A percentile compares a stretch with the other conserved stretches of the same genome.
phyloP scores from a whole-genome alignment of 306 rosid species.

The Castanospermum australe region DNA sequence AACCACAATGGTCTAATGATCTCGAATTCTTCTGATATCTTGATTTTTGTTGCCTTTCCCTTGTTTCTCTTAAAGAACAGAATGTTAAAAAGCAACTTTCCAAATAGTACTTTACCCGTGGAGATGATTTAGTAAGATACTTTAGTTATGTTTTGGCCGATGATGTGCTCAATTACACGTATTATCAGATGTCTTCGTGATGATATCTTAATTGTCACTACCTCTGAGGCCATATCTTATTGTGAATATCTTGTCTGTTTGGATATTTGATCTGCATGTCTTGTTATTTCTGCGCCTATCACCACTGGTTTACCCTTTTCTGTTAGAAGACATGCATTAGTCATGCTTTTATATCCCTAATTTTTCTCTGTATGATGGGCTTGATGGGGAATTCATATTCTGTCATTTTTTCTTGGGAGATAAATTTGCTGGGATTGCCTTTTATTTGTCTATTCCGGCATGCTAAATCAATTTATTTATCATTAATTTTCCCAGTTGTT shows the following conservation, averaged over 20 bases:
- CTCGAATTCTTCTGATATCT: not conserved
- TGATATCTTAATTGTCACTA: constrained; percentile 77
- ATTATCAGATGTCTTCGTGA: constrained; percentile 56
- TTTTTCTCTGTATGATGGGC: no score
- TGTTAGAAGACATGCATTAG: not conserved
- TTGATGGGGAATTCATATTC: no score
- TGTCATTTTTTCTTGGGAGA: no score
- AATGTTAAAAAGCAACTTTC: not conserved
- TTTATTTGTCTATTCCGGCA: no score
- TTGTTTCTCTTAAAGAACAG: not conserved
- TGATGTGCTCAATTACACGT: constrained; percentile 54
- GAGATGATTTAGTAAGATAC: no score
- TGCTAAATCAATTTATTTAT: no score
- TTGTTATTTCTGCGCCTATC: not conserved
- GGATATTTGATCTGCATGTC: not conserved
- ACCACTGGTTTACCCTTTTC: not conserved
- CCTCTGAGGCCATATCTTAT: constrained; percentile 48
- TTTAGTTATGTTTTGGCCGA: constrained; percentile 37
- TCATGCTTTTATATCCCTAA: not conserved
- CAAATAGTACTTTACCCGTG: not conserved
- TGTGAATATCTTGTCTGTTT: not conserved
- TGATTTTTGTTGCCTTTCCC: not conserved
- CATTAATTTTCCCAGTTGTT: no score
- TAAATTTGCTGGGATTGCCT: no score
- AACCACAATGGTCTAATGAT: not conserved